These are phyloP conservation scores for Astrephomene gubernaculifera DNA, from an alignment of 139 green algal species.

Conservation along the genomic window DNA sequence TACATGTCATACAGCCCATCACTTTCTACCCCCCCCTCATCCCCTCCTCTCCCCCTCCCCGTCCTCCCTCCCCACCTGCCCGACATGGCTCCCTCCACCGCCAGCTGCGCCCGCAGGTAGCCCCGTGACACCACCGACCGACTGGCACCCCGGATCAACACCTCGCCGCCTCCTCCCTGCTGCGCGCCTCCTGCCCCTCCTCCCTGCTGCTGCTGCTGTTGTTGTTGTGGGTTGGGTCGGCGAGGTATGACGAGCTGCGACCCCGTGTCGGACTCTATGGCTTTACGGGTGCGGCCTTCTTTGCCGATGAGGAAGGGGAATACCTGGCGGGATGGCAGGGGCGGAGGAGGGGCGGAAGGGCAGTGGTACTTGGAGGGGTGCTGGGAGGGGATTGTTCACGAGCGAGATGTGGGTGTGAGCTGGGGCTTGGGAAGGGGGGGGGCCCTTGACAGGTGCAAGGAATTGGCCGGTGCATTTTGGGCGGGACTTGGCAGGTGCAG, in stretches of 20 bases:
- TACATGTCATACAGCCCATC: too few species aligned
- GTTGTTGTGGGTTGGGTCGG: too few species aligned
- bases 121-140: not conserved
- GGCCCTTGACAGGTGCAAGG: too few species aligned
- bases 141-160: conserved; percentile 6
- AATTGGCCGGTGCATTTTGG: too few species aligned
- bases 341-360: too few species aligned
- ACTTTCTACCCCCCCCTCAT: not conserved
- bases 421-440: too few species aligned
- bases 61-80: conserved; percentile 6
- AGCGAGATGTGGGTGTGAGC: too few species aligned
- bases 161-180: not conserved
- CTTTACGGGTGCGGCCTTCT: conserved; percentile 25
- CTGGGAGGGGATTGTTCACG: too few species aligned
- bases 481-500: too few species aligned
- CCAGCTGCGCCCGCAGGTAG: conserved; percentile 27
- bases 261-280: conserved; percentile 26
- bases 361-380: too few species aligned
- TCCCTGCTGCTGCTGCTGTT: not conserved
- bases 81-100: conserved; percentile 5
- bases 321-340: too few species aligned
- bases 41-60: not conserved
- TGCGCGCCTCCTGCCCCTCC: not conserved
- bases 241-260: conserved; percentile 11
- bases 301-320: conserved; percentile 37